Base-by-base conservation (phyloP, 495 filamentous ascomycete species). In the Cercophora scortea region DNA sequence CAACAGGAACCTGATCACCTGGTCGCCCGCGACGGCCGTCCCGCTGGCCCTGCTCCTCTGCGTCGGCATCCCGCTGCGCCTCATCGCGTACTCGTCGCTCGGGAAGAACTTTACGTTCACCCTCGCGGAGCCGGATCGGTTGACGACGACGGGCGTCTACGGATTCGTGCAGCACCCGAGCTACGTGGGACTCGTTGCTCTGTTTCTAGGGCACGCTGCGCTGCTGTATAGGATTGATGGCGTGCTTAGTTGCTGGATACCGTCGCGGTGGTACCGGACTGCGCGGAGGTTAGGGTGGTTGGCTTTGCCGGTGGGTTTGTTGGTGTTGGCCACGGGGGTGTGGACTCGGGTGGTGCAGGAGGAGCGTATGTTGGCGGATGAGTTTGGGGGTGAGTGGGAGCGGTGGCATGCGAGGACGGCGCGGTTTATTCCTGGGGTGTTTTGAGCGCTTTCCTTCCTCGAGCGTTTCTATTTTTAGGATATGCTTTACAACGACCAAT, bases 91-190 rank as follows among this genome's bases (percentile, higher is more conserved):
- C 40, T 52, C 59, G 0, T 43, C 62, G 1, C 68, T 79, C 0
- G 76, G 75, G 1, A 59, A 54, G 12, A 69, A 74, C 36, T 78
- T 80, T 42, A 79, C 77, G 1, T 78, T 77, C 49, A 58, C 64
- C 18, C 66, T 79, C 5, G 64, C 71, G 12, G 55, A 64, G 38
- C 77, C 77, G 17, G 69, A 70, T 45, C 51, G 56, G 3, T 62
- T 78, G 12, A 61, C 68, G 2, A 78, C 71, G 3, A 61, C 56
- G 1, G 75, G 76, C 0, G 51, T 78, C 12, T 78, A 78, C 49
- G 49, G 51, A 12, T 74, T 67, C 53, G 55, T 79, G 11, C 75
- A 75, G 50, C 72, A 80, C 54, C 73, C 75, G 4, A 75, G 73
- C 42, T 80, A 79, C 35, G 68, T 68, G 3, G 71, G 69, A 0